Evolutionary conservation across 2,329 filamentous ascomycete species (phyloP).

Genomic region (Boeremia exigua): DNA sequence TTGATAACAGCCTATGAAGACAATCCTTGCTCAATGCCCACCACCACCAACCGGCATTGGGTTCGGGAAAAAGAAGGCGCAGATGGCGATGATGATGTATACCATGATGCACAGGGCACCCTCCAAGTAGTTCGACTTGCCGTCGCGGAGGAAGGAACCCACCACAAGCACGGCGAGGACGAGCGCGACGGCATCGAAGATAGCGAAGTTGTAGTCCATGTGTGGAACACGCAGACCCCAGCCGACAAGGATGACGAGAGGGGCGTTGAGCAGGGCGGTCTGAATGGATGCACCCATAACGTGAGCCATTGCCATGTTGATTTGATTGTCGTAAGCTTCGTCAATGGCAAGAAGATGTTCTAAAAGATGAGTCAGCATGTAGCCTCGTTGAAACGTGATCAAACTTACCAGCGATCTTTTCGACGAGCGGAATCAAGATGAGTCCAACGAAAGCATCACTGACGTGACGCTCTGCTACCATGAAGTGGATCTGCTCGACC

Average conservation of each 20-base stretch:
- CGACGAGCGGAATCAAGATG: constrained; percentile 80
- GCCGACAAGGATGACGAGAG: constrained; percentile 80
- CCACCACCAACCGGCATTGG: constrained; percentile 40
- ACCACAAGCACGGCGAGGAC: constrained; percentile 86
- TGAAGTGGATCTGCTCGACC: constrained; percentile 72
- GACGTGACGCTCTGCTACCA: constrained; percentile 59
- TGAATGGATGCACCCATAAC: constrained; percentile 87
- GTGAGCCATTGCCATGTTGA: constrained; percentile 85
- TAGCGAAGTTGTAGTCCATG: constrained; percentile 84
- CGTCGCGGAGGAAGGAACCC: constrained; percentile 84
- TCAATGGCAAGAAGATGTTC: constrained; percentile 85
- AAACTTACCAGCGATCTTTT: constrained; percentile 70
- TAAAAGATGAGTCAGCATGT: constrained; percentile 15
- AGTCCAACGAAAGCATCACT: constrained; percentile 66
- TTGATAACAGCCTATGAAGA: background rate
- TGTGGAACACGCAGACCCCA: constrained; percentile 71
- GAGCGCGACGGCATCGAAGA: constrained; percentile 83
- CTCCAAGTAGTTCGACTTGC: constrained; percentile 90
- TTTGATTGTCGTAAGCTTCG: constrained; percentile 82
- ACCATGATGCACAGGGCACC: constrained; percentile 78
- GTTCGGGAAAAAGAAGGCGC: constrained; percentile 67
- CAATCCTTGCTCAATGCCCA: constrained; percentile 1
- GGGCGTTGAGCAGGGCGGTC: constrained; percentile 86
- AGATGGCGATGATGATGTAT: constrained; percentile 68
- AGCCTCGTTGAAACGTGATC: background rate